Conservation (phyloP, 2,329 filamentous ascomycete species). For the Penicillium expansum region DNA sequence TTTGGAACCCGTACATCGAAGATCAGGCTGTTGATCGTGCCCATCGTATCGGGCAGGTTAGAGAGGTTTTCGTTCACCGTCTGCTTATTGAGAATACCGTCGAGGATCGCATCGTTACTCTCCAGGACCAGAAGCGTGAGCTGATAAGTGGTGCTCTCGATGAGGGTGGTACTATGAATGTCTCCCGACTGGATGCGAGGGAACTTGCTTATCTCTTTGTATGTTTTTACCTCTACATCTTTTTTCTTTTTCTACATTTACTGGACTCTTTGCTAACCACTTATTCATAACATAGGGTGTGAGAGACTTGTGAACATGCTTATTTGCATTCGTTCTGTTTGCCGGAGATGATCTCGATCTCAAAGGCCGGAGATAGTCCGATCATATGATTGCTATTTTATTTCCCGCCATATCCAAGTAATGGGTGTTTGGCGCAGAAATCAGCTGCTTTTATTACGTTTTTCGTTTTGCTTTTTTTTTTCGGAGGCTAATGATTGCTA, state of each 20-base stretch:
- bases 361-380: background rate
- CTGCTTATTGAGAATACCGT: constrained; percentile 75
- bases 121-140: constrained; percentile 75
- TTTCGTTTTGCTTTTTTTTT: background rate
- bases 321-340: background rate
- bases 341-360: background rate
- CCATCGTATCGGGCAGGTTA: constrained; percentile 78
- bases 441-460: background rate
- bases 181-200: constrained; percentile 63
- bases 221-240: constrained; percentile 15
- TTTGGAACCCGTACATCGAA: constrained; percentile 93
- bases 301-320: background rate
- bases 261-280: constrained; percentile 7
- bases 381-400: background rate
- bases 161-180: constrained; percentile 64
- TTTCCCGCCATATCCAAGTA: background rate
- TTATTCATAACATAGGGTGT: constrained; percentile 20
- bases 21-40: constrained; percentile 89
- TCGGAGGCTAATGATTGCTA: constrained; percentile 1
- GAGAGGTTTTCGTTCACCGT: constrained; percentile 73
- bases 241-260: background rate
- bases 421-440: background rate
- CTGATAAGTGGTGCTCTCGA: constrained; percentile 78
- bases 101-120: constrained; percentile 76
- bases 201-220: constrained; percentile 72